Conservation (phyloP, 1,139 yeast genomes). For the Keqinozyma sinolaborantium region DNA sequence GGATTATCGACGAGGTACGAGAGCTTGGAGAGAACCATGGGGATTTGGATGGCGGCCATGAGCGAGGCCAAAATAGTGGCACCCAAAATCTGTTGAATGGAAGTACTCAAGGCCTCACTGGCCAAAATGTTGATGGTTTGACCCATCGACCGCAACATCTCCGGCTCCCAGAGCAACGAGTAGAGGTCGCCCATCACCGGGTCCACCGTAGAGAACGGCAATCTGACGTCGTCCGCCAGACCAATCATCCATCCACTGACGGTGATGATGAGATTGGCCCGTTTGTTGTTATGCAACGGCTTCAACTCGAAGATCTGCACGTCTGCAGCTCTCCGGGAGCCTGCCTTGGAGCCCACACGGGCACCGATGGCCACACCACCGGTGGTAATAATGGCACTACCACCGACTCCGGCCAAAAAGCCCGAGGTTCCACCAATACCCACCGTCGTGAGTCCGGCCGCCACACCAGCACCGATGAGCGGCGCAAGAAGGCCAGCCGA, state of each 20-base stretch:
- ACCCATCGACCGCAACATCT: slow-evolving; percentile 93
- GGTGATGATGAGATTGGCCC: slow-evolving; percentile 85
- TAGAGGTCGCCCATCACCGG: slow-evolving; percentile 97
- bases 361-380: slow-evolving; percentile 94
- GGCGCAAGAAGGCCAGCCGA: slow-evolving; percentile 97
- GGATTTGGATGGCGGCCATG: slow-evolving; percentile 94
- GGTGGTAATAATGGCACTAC: slow-evolving; percentile 90
- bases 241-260: slow-evolving; percentile 99
- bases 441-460: slow-evolving; percentile 93
- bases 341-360: slow-evolving; percentile 80
- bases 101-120: slow-evolving; percentile 86
- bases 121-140: slow-evolving; percentile 93
- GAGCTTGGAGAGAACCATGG: slow-evolving; percentile 85
- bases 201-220: slow-evolving; percentile 94
- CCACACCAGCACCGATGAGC: slow-evolving; percentile 96
- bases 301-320: slow-evolving; percentile 91
- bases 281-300: slow-evolving; percentile 86
- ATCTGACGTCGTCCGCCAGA: slow-evolving; percentile 89
- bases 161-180: slow-evolving; percentile 96
- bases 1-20: slow-evolving; percentile 93
- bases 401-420: slow-evolving; percentile 94
- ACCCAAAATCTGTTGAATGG: slow-evolving; percentile 93
- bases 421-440: slow-evolving; percentile 92
- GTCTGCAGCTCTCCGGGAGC: slow-evolving; percentile 82
- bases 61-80: slow-evolving; percentile 88